Base-by-base conservation (phyloP, 108 stramenopile genomes). In the Skeletonema grethae region DNA sequence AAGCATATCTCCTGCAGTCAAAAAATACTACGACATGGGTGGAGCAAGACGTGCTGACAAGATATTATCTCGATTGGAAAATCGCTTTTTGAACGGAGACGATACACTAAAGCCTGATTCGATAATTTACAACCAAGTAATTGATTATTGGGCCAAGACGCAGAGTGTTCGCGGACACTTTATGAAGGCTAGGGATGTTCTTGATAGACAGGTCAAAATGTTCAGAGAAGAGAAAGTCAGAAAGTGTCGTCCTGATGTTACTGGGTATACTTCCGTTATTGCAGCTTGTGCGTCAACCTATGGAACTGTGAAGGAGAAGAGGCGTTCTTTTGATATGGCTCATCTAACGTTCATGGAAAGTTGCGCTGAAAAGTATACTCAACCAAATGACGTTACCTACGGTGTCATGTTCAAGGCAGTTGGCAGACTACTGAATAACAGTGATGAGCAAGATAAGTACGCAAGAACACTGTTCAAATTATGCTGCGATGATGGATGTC, bases 321-420 rank as follows among this genome's bases (percentile, higher is more conserved):
- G 50, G 11, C 78, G 81, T 6, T 86, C 92, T 0, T 91, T 91
- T 70, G 75, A 88, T 31, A 66, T 88, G 41, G 90, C 92, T 2
- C 75, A 87, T 35, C 55, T 61, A 34, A 89, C 89, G 34, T 86
- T 87, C 63, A 82, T 87, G 73, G 75, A 88, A 62, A 61, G 85
- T 18, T 81, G 80, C 48, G 34, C 31, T 38, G 59, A 56, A 22
- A 50, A 60, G 77, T 85, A 18, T 63, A 81, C 25, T 48, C 63
- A 59, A 6, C 88, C 90, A 10, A 94, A 91, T 72, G 88, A 91
- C 69, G 88, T 94, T 0, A 91, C 90, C 9, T 94, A 94, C 56
- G 93, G 90, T 36, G 75, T 87, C 53, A 88, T 94, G 86, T 71
- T 94, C 50, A 91, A 90, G 60, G 87, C 86, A 22, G 84, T 84